Conservation (phyloP, 495 filamentous ascomycete species). For the Jackrogersella minutella region DNA sequence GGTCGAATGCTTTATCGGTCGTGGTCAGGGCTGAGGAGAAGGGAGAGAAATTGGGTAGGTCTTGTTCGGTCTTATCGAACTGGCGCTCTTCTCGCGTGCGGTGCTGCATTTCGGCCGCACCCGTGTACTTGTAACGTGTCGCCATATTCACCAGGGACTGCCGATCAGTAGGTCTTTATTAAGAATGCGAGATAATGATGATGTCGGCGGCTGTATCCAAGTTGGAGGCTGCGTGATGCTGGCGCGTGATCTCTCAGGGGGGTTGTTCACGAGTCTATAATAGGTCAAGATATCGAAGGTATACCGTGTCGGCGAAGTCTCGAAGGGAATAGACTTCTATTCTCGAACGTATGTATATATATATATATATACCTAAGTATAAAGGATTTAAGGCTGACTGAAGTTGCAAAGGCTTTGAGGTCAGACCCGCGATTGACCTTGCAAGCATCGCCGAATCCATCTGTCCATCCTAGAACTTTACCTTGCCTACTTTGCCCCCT, state of each 20-base stretch:
- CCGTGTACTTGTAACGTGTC: constrained; percentile 21
- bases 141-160: constrained; percentile 29
- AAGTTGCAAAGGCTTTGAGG: constrained; percentile 3
- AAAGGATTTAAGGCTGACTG: background rate
- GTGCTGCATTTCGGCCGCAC: constrained; percentile 46
- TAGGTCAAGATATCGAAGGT: background rate
- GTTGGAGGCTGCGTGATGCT: constrained; percentile 26
- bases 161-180: background rate
- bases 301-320: constrained; percentile 3
- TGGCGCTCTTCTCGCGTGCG: constrained; percentile 51
- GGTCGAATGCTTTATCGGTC: constrained; percentile 42
- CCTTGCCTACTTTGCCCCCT: no score
- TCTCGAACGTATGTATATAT: constrained; percentile 19
- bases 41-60: constrained; percentile 46
- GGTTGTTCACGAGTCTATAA: constrained; percentile 11
- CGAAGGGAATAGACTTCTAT: constrained; percentile 22
- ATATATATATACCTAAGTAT: background rate
- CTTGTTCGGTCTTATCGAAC: constrained; percentile 54
- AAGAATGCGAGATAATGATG: background rate
- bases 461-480: background rate
- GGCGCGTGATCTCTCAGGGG: constrained; percentile 30
- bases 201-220: background rate
- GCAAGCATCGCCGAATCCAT: constrained; percentile 1
- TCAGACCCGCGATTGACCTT: constrained; percentile 10
- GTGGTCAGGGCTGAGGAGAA: constrained; percentile 14